Evolutionary conservation across 305 asterid genomes (phyloP).

Genomic region (Rubia peregrina): DNA sequence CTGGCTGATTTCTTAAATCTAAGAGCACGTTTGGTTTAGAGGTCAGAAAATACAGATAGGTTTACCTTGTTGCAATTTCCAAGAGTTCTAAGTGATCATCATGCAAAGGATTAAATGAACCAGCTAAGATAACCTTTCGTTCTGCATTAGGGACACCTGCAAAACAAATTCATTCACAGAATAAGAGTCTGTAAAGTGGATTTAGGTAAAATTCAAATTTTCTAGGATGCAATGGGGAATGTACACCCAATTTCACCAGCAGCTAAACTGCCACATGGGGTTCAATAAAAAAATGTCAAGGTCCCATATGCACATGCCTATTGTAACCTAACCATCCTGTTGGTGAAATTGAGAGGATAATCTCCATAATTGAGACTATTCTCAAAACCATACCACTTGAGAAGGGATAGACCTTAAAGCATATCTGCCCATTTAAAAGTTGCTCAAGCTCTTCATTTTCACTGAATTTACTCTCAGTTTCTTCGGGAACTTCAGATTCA

Average conservation of each 20-base stretch:
- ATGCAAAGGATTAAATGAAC: conserved; percentile 93
- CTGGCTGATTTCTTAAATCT: not conserved
- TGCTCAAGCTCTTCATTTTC: conserved; percentile 84
- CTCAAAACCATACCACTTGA: conserved; percentile 51
- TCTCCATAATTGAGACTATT: not conserved
- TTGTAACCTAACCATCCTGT: not conserved
- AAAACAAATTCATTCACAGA: conserved; percentile 35
- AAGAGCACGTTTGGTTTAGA: not conserved
- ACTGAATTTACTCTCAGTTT: conserved; percentile 44
- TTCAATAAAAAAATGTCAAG: not conserved
- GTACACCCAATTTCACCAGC: conserved; percentile 3
- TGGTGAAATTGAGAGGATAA: not conserved
- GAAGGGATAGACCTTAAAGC: conserved; percentile 88
- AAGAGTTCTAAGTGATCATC: conserved; percentile 89
- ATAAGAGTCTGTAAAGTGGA: conserved; percentile 21
- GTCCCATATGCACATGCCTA: not conserved
- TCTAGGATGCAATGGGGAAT: not conserved
- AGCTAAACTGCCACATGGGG: conserved; percentile 1
- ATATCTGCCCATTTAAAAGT: conserved; percentile 68
- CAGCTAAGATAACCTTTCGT: conserved; percentile 77
- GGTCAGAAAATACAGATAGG: conserved; percentile 12
- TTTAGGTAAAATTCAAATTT: conserved; percentile 12
- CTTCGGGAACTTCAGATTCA: conserved; percentile 71
- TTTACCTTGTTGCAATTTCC: conserved; percentile 77
- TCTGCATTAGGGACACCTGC: conserved; percentile 48